Percentiles rank a stretch among this genome's conserved stretches.
Conservation (phyloP, 1,284 basidiomycete species). For the Sanghuangporus weigelae region DNA sequence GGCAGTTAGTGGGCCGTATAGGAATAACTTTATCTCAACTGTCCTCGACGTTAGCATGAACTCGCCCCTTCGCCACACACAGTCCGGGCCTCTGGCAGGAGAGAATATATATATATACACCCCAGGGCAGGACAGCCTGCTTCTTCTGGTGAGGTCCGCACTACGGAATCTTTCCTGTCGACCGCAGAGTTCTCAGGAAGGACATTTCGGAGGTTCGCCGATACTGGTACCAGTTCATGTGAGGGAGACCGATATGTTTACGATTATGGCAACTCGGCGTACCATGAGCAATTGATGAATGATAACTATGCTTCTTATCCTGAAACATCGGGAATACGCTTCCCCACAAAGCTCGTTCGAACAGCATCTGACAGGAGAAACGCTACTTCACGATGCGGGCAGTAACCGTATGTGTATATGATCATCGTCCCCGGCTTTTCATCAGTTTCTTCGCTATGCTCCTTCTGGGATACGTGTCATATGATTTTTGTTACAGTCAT, state of each 20-base stretch:
- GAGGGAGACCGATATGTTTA: neutral
- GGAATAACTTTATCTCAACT: neutral
- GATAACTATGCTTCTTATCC: neutral
- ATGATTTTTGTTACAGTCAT: no score
- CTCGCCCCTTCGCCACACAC: neutral
- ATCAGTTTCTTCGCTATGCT: no score
- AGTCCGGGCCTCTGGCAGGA: neutral
- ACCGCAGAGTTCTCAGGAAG: neutral
- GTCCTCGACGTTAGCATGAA: conserved; percentile 3
- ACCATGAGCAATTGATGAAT: neutral
- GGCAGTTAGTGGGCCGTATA: neutral
- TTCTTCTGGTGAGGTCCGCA: no score
- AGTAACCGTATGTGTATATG: neutral
- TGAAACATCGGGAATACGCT: neutral
- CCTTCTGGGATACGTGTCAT: no score
- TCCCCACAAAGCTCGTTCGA: neutral
- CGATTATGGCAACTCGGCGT: no score
- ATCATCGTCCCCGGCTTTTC: no score
- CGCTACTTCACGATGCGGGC: neutral
- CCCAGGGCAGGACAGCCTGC: neutral
- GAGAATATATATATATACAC: conserved; percentile 15
- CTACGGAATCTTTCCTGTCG: neutral
- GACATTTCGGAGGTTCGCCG: neutral
- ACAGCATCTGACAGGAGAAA: neutral
- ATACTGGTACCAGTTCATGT: neutral